phyloP scores from a whole-genome alignment of 2,329 filamentous ascomycete species.

The Ophiostoma sp. region DNA sequence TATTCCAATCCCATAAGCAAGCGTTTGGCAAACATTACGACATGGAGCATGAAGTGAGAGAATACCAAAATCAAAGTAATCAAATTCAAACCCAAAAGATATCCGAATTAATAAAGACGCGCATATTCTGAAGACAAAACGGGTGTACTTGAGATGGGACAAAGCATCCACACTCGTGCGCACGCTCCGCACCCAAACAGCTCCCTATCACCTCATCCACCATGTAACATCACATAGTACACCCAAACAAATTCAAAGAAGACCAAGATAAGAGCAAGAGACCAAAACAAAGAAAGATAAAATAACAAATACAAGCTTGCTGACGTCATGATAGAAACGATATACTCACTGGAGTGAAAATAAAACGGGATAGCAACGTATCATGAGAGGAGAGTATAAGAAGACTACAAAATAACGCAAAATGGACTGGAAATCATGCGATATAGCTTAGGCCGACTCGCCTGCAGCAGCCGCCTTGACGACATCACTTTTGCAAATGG shows the following conservation, averaged over 20 bases:
- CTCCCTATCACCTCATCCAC: neutral
- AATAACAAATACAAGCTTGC: neutral
- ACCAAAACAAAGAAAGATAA: neutral
- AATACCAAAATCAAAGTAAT: constrained; percentile 47
- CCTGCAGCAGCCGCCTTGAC: constrained; percentile 46
- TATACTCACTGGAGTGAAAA: neutral
- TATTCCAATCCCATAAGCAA: neutral
- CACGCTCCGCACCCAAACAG: neutral
- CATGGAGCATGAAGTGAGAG: constrained; percentile 50
- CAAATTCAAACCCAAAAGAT: neutral
- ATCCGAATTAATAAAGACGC: neutral
- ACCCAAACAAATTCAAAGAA: neutral
- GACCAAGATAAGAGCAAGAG: neutral
- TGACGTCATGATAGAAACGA: neutral
- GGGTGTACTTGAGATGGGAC: neutral
- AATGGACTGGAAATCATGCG: neutral
- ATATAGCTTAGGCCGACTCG: constrained; percentile 17
- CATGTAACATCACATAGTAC: neutral
- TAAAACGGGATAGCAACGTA: neutral
- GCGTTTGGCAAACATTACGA: neutral
- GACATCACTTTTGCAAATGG: constrained; percentile 97
- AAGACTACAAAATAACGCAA: neutral
- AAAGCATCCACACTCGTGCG: neutral
- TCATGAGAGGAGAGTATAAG: neutral
- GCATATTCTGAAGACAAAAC: neutral